phyloP scores from a whole-genome alignment of 768 basidiomycete genomes.

The Lentinula lateritia region DNA sequence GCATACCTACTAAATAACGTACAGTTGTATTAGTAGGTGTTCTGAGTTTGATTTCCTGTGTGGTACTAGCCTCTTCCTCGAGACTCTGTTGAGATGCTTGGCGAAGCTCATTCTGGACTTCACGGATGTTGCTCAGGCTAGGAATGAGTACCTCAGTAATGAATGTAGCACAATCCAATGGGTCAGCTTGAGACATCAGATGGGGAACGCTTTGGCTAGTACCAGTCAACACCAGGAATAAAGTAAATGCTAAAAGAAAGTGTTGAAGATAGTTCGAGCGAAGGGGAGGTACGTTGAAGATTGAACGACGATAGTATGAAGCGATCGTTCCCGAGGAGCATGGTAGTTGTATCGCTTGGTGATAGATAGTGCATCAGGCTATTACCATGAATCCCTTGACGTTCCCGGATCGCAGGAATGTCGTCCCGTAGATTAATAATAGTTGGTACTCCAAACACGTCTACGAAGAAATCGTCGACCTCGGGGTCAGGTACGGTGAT shows the following conservation, averaged over 20 bases:
- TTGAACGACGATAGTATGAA: slow-evolving; percentile 18
- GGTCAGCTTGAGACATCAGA: slow-evolving; percentile 26
- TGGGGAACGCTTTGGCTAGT: slow-evolving; percentile 20
- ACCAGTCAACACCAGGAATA: slow-evolving; percentile 32
- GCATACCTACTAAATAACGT: slow-evolving; percentile 44
- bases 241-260: slow-evolving; percentile 27
- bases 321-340: slow-evolving; percentile 25
- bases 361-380: slow-evolving; percentile 16
- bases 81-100: slow-evolving; percentile 24
- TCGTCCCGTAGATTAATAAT: slow-evolving; percentile 30
- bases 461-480: slow-evolving; percentile 35
- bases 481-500: slow-evolving; percentile 31
- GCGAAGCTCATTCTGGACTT: not conserved
- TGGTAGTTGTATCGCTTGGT: slow-evolving; percentile 23
- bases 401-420: slow-evolving; percentile 23
- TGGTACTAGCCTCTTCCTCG: slow-evolving; percentile 23
- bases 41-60: slow-evolving; percentile 18
- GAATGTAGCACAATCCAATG: slow-evolving; percentile 41
- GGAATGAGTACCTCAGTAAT: slow-evolving; percentile 32
- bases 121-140: slow-evolving; percentile 16
- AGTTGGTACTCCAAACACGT: slow-evolving; percentile 37
- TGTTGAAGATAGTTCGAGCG: slow-evolving; percentile 24
- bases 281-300: not conserved
- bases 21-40: slow-evolving; percentile 14
- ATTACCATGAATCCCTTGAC: slow-evolving; percentile 18